A percentile compares a stretch with the other conserved stretches of the same genome.
phyloP scores from a whole-genome alignment of 2,329 filamentous ascomycete species.

The Verticillium albo-atrum region DNA sequence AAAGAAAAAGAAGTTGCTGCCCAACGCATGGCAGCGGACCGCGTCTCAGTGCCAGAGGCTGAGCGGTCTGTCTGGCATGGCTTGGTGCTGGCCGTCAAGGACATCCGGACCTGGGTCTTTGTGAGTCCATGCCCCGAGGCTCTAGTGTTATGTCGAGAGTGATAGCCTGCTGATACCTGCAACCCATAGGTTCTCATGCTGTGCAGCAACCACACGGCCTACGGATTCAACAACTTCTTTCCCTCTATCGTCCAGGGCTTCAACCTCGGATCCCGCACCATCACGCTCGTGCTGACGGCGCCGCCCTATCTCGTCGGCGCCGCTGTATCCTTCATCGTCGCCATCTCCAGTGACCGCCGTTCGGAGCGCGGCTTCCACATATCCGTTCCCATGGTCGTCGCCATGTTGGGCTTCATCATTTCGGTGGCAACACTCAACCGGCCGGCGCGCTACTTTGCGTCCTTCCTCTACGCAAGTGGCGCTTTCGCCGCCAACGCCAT shows the following conservation, averaged over 20 bases:
- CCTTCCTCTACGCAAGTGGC: slow-evolving; percentile 26
- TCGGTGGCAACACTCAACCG: slow-evolving; percentile 49
- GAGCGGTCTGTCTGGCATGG: slow-evolving; percentile 16
- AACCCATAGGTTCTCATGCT: slow-evolving; percentile 52
- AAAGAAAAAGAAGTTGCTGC: slow-evolving; percentile 31
- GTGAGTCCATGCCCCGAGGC: slow-evolving; percentile 24
- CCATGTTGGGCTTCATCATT: slow-evolving; percentile 53
- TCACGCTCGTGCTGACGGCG: slow-evolving; percentile 54
- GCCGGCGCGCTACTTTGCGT: slow-evolving; percentile 50
- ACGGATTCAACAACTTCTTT: slow-evolving; percentile 63
- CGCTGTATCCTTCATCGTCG: slow-evolving; percentile 51
- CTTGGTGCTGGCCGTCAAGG: slow-evolving; percentile 43
- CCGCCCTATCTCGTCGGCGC: slow-evolving; percentile 49
- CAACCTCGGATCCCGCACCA: slow-evolving; percentile 52
- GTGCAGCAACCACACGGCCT: slow-evolving; percentile 43
- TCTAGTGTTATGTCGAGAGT: slow-evolving; percentile 41
- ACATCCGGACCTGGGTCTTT: slow-evolving; percentile 15
- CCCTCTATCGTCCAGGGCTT: slow-evolving; percentile 50
- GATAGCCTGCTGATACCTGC: slow-evolving; percentile 41
- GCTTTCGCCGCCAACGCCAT: slow-evolving; percentile 27
- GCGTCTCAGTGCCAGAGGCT: too few relatives aligned
- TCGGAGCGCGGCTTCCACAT: slow-evolving; percentile 59
- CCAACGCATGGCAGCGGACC: slow-evolving; percentile 23
- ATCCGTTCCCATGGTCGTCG: slow-evolving; percentile 47
- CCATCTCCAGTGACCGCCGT: slow-evolving; percentile 56